Conservation (phyloP, 345 rosid species). For the Pistacia vera region DNA sequence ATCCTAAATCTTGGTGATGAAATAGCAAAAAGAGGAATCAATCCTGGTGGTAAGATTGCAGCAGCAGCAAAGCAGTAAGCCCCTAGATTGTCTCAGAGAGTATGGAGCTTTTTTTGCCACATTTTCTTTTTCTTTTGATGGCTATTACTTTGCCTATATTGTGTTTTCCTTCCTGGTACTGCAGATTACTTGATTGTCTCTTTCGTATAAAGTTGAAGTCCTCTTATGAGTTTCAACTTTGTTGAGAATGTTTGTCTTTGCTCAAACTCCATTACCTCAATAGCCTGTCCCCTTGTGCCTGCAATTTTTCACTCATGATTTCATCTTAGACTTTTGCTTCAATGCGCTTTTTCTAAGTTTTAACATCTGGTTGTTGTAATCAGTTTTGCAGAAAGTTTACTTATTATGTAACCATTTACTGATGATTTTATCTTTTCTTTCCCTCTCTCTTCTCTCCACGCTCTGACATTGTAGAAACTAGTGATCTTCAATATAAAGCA, state of each 20-base stretch:
- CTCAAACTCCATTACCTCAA: not conserved
- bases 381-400: not conserved
- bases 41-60: slow-evolving; percentile 83
- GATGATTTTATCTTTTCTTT: not conserved
- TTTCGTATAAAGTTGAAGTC: not conserved
- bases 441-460: not conserved
- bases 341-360: not conserved
- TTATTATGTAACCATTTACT: not conserved
- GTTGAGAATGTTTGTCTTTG: slow-evolving; percentile 7
- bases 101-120: slow-evolving; percentile 23
- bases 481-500: slow-evolving; percentile 5
- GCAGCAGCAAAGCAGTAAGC: slow-evolving; percentile 94
- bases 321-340: not conserved
- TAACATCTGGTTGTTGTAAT: slow-evolving; percentile 6
- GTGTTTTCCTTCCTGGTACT: not conserved
- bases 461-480: not conserved
- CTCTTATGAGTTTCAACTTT: slow-evolving; percentile 13
- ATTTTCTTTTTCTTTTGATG: slow-evolving; percentile 8
- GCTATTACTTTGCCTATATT: slow-evolving; percentile 19
- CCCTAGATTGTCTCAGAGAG: slow-evolving; percentile 48
- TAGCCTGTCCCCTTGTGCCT: not conserved
- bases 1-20: slow-evolving; percentile 88
- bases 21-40: slow-evolving; percentile 88
- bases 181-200: not conserved
- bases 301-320: not conserved